These are phyloP conservation scores for Panaeolus cyanescens DNA, from an alignment of 768 basidiomycete genomes.

Conservation along the genomic window DNA sequence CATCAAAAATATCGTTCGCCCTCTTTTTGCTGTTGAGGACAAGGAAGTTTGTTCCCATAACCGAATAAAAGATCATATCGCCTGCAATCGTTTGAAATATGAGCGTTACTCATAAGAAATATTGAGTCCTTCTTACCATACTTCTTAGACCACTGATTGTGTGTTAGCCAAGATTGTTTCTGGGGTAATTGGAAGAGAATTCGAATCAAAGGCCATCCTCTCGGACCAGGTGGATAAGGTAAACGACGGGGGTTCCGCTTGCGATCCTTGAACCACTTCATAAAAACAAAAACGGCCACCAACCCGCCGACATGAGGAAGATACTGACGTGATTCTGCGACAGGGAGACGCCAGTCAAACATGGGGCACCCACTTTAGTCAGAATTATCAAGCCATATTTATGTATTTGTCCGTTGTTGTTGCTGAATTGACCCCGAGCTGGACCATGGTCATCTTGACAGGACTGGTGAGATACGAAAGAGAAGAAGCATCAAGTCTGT, in stretches of 20 bases:
- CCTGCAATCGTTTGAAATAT: slow-evolving; percentile 31
- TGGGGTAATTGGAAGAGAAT: slow-evolving; percentile 49
- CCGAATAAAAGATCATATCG: slow-evolving; percentile 54
- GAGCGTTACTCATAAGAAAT: not conserved
- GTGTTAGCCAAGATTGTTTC: slow-evolving; percentile 38
- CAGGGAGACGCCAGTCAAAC: too few relatives aligned
- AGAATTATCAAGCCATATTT: too few relatives aligned
- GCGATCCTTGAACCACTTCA: not conserved
- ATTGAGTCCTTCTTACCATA: slow-evolving; percentile 33
- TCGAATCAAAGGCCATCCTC: slow-evolving; percentile 50
- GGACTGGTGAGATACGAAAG: too few relatives aligned
- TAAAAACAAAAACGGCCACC: not conserved
- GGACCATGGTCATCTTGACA: too few relatives aligned
- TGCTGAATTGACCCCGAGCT: too few relatives aligned
- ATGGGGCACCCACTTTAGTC: too few relatives aligned
- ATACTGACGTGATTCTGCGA: too few relatives aligned
- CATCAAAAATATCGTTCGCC: slow-evolving; percentile 57
- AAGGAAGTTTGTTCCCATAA: slow-evolving; percentile 45
- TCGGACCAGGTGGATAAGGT: slow-evolving; percentile 58
- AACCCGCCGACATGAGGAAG: not conserved
- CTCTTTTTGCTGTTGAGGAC: slow-evolving; percentile 41
- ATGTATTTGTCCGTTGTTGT: too few relatives aligned
- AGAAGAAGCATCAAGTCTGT: too few relatives aligned
- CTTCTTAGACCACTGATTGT: slow-evolving; percentile 38
- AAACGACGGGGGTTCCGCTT: slow-evolving; percentile 25